These are phyloP conservation scores for Flammula alnicola DNA, from an alignment of 1,284 basidiomycete species.

Conservation along the genomic window DNA sequence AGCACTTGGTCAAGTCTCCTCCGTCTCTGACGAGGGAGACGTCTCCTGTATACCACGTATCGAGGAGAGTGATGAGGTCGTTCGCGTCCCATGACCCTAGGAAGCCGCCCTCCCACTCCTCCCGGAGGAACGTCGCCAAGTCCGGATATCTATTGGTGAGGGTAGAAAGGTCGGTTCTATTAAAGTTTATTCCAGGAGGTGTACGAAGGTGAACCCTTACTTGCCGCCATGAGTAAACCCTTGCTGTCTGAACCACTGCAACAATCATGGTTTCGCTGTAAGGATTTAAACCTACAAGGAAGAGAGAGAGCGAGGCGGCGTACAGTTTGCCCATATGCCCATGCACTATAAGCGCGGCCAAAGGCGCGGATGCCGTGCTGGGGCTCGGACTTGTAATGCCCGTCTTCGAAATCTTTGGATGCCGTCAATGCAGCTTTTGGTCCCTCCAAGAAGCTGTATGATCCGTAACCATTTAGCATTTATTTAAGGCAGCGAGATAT, in stretches of 20 bases:
- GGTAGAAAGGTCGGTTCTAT: no score
- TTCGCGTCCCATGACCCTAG: constrained; percentile 58
- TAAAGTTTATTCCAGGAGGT: background rate
- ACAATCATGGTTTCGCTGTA: no score
- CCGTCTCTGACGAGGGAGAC: constrained; percentile 48
- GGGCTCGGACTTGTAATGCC: constrained; percentile 54
- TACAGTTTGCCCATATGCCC: constrained; percentile 62
- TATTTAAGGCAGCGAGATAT: background rate
- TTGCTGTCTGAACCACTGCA: constrained; percentile 59
- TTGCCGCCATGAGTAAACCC: constrained; percentile 46
- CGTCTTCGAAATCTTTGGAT: constrained; percentile 62
- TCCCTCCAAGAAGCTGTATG: constrained; percentile 59
- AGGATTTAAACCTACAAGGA: no score
- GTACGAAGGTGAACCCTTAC: constrained; percentile 28
- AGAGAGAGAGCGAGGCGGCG: no score
- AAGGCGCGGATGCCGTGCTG: constrained; percentile 58
- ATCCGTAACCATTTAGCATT: background rate
- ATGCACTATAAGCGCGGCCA: constrained; percentile 60
- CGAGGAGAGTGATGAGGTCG: constrained; percentile 53
- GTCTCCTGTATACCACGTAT: constrained; percentile 58
- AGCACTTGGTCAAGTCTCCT: constrained; percentile 44
- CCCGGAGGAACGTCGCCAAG: constrained; percentile 54
- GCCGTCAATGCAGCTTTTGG: constrained; percentile 58
- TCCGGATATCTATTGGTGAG: constrained; percentile 47
- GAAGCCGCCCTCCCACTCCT: constrained; percentile 55